Evolutionary conservation across 768 basidiomycete species (phyloP).

Genomic region (Crucibulum laeve): DNA sequence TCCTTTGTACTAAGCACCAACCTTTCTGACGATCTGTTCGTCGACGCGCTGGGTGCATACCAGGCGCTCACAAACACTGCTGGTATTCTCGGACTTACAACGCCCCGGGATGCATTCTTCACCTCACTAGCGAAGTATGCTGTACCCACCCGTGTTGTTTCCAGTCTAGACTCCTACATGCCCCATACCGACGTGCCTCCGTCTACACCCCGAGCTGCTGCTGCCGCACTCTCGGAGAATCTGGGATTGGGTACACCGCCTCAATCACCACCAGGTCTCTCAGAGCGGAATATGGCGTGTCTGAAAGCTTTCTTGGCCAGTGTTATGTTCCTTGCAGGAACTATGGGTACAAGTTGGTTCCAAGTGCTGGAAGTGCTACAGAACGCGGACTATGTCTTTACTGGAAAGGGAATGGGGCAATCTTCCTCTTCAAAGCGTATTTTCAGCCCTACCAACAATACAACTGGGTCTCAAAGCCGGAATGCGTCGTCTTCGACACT

Average conservation of each 20-base stretch:
- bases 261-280: slow-evolving; percentile 72
- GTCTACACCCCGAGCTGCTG: slow-evolving; percentile 56
- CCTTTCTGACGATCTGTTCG: slow-evolving; percentile 88
- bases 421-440: slow-evolving; percentile 28
- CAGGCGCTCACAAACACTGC: slow-evolving; percentile 85
- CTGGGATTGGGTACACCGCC: slow-evolving; percentile 52
- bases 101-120: slow-evolving; percentile 92
- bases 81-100: slow-evolving; percentile 82
- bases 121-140: slow-evolving; percentile 86
- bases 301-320: slow-evolving; percentile 77
- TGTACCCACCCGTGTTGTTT: slow-evolving; percentile 87
- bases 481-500: slow-evolving; percentile 27
- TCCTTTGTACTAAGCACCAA: slow-evolving; percentile 89
- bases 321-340: slow-evolving; percentile 78
- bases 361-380: slow-evolving; percentile 86
- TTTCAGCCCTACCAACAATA: slow-evolving; percentile 14
- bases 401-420: slow-evolving; percentile 45
- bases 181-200: slow-evolving; percentile 25
- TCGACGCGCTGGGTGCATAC: slow-evolving; percentile 77
- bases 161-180: slow-evolving; percentile 61
- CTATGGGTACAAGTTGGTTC: slow-evolving; percentile 90
- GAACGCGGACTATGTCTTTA: slow-evolving; percentile 91
- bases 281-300: slow-evolving; percentile 88
- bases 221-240: slow-evolving; percentile 59
- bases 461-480: slow-evolving; percentile 32